phyloP scores from a whole-genome alignment of 495 filamentous ascomycete genomes.

The Penicillium nucicola region DNA sequence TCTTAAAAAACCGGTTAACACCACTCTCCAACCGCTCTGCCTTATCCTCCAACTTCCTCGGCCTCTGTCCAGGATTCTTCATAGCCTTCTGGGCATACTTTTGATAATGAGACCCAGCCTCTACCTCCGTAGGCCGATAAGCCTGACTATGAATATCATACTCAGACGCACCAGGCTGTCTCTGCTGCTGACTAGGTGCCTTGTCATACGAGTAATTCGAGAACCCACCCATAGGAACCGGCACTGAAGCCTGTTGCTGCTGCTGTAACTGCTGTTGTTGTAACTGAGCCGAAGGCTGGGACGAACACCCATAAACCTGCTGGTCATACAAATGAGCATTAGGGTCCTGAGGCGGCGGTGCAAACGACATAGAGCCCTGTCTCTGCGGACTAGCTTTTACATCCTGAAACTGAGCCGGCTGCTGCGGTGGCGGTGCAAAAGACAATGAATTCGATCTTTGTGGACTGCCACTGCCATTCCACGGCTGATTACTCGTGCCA shows the following conservation, averaged over 20 bases:
- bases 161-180: conserved; percentile 35
- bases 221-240: conserved; percentile 45
- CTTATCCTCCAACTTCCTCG: conserved; percentile 63
- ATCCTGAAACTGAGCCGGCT: conserved; percentile 12
- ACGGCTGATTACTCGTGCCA: conserved; percentile 15
- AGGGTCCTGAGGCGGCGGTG: conserved; percentile 45
- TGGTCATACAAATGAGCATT: conserved; percentile 40
- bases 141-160: conserved; percentile 74
- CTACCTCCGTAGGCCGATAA: conserved; percentile 71
- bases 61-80: conserved; percentile 43
- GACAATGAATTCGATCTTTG: conserved; percentile 26
- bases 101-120: conserved; percentile 40
- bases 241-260: conserved; percentile 15
- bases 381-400: conserved; percentile 7
- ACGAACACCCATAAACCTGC: conserved; percentile 7
- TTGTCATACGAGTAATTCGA: conserved; percentile 55
- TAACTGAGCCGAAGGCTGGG: background rate
- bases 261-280: conserved; percentile 16
- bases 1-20: conserved; percentile 79
- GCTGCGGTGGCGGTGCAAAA: conserved; percentile 40
- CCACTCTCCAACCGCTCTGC: conserved; percentile 72
- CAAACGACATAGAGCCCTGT: conserved; percentile 34
- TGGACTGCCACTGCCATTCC: conserved; percentile 6
- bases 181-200: conserved; percentile 27
- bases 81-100: conserved; percentile 52